Evolutionary conservation across 139 green algal species (phyloP).

Genomic region (Spirogloea muscicola): DNA sequence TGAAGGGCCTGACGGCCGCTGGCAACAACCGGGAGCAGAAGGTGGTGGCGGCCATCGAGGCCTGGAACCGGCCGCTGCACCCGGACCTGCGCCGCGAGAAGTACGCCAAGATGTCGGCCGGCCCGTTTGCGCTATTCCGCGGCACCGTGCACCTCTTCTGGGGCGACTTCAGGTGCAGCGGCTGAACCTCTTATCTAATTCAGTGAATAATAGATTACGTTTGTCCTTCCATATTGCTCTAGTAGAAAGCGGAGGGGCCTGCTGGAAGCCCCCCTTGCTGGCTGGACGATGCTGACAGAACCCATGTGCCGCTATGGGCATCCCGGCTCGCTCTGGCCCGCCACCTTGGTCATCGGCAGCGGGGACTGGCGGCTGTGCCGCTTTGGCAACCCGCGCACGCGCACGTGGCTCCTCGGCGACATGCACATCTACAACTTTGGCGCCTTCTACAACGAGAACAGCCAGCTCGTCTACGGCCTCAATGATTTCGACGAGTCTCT

Average conservation of each 20-base stretch:
- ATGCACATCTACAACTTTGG: conserved; percentile 26
- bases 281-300: too few species aligned
- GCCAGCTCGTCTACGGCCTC: conserved; percentile 37
- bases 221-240: too few species aligned
- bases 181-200: too few species aligned
- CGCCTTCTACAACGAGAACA: conserved; percentile 11
- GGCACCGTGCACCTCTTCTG: conserved; percentile 45
- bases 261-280: too few species aligned
- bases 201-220: too few species aligned
- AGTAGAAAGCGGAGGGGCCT: too few species aligned
- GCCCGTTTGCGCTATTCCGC: conserved; percentile 26
- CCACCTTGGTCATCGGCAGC: too few species aligned
- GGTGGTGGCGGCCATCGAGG: conserved; percentile 36
- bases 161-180: conserved; percentile 31
- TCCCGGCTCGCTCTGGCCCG: too few species aligned
- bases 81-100: neutral
- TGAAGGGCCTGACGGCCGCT: too few species aligned
- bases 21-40: conserved; percentile 31
- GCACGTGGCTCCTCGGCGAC: conserved; percentile 41
- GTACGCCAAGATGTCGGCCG: conserved; percentile 15
- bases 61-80: conserved; percentile 22
- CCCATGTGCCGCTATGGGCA: too few species aligned
- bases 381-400: conserved; percentile 27
- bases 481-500: conserved; percentile 38
- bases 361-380: conserved; percentile 20